phyloP scores from a whole-genome alignment of 1,284 basidiomycete genomes.

The Athelia psychrophila region DNA sequence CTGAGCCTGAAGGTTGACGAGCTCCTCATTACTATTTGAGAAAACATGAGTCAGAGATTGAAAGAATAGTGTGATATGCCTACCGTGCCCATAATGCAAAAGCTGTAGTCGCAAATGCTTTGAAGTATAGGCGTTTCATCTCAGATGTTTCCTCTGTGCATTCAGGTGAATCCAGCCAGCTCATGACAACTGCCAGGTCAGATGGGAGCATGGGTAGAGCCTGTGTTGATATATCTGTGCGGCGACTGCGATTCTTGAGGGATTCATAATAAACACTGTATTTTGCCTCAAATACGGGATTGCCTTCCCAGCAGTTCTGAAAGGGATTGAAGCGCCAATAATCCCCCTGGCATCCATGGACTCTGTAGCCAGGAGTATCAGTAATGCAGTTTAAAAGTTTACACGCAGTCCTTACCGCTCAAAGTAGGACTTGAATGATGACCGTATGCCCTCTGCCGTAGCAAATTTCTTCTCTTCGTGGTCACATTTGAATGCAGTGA shows the following conservation, averaged over 20 bases:
- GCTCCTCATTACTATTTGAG: too few species aligned
- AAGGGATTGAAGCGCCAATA: constrained; percentile 13
- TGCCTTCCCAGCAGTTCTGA: constrained; percentile 16
- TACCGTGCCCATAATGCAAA: too few species aligned
- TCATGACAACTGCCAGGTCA: constrained; percentile 18
- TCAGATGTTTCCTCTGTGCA: constrained; percentile 7
- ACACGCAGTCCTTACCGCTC: constrained; percentile 8
- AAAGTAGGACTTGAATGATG: constrained; percentile 20
- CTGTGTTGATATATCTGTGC: constrained; percentile 13
- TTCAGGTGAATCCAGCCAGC: constrained; percentile 12
- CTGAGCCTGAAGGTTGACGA: constrained; percentile 12
- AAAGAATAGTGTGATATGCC: too few species aligned
- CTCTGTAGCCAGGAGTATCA: too few species aligned
- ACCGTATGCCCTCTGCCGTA: constrained; percentile 16
- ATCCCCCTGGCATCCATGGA: constrained; percentile 14
- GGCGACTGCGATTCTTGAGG: constrained; percentile 14
- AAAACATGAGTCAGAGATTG: too few species aligned
- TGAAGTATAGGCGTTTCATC: constrained; percentile 14
- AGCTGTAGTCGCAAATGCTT: constrained; percentile 17
- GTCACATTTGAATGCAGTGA: constrained; percentile 19
- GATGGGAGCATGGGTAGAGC: constrained; percentile 21
- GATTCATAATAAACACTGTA: constrained; percentile 18
- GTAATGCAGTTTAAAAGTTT: too few species aligned
- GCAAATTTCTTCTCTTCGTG: constrained; percentile 12
- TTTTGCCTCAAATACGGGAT: constrained; percentile 17